Base-by-base conservation (phyloP, 116 monocot species). In the Cymodocea nodosa region DNA sequence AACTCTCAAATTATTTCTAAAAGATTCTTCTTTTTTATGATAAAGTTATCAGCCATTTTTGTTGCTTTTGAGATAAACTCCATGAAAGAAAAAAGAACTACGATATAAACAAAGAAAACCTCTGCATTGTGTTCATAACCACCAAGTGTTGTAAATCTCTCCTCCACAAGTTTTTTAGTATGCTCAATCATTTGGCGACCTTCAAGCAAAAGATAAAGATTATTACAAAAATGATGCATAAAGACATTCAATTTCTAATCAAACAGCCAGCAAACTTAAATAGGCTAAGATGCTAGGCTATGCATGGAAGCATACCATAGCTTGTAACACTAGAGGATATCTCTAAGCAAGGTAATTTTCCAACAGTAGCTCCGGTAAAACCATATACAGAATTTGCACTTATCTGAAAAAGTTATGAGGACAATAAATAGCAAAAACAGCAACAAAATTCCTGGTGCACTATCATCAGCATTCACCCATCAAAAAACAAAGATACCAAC, bases 371-470 rank as follows among this genome's bases (percentile, higher is more conserved):
- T 77, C 98, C 98, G 75, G 98, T 98, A 68, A 98, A 98, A 39
- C 98, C 98, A 84, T 98, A 98, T 35, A 92, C 98, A 57, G 98
- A 98, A 69, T 98, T 98, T 71, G 98, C 98, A 72, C 98, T 98
- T 68, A 98, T 83, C 92, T 98, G 81, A 68, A 83, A 66, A 15
- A 35, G 8, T 25, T 52, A 8, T 52, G 22, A 66, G 52, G 24
- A 30, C 34, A 35, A 18, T n/a, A 40, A 66, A 51, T 25, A 56
- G 13, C 25, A 14, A 40, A 18, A 50, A 17, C 48, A 64, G 12
- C 10, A 64, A 51, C 10, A 30, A 2, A 23, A 35, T 34, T 60
- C n/a, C 56, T 20, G 22, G 22, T 56, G 35, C 40, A 36, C 20
- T 2, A n/a, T 22, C 2, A 0, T 0, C 12, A 15, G 13, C 48